Evolutionary conservation across 1,284 basidiomycete genomes (phyloP).

Genomic region (Boletus mariae): DNA sequence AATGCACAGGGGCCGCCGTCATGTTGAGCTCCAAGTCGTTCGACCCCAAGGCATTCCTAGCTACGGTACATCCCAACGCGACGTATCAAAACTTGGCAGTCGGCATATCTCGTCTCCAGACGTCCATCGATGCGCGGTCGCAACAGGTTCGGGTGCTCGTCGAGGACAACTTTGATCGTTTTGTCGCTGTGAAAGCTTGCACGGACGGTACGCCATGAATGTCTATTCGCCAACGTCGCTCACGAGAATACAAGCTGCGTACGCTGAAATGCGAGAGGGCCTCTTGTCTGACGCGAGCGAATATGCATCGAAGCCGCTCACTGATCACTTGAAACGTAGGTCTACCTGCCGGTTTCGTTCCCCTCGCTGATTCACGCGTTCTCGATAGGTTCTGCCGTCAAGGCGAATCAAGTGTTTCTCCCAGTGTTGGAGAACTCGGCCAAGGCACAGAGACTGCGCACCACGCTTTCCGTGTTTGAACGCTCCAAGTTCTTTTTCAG

Average conservation of each 20-base stretch:
- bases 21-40: conserved; percentile 91
- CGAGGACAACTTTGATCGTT: conserved; percentile 97
- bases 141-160: conserved; percentile 94
- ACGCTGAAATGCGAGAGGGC: conserved; percentile 91
- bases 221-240: conserved; percentile 4
- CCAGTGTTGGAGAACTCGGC: conserved; percentile 95
- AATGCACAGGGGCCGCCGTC: conserved; percentile 65
- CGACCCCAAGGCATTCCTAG: conserved; percentile 92
- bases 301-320: conserved; percentile 79
- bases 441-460: conserved; percentile 90
- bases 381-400: conserved; percentile 69
- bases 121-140: conserved; percentile 83
- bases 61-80: conserved; percentile 91
- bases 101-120: conserved; percentile 70
- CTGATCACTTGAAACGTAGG: conserved; percentile 80
- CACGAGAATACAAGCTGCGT: conserved; percentile 57
- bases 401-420: conserved; percentile 94
- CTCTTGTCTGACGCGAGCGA: conserved; percentile 76
- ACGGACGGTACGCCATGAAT: conserved; percentile 71
- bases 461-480: conserved; percentile 93
- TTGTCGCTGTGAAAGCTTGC: conserved; percentile 95
- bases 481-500: conserved; percentile 99
- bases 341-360: not conserved
- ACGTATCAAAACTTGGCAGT: conserved; percentile 87
- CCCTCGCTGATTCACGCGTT: not conserved